Evolutionary conservation across 768 basidiomycete genomes (phyloP).

Genomic region (Kwoniella dendrophila): DNA sequence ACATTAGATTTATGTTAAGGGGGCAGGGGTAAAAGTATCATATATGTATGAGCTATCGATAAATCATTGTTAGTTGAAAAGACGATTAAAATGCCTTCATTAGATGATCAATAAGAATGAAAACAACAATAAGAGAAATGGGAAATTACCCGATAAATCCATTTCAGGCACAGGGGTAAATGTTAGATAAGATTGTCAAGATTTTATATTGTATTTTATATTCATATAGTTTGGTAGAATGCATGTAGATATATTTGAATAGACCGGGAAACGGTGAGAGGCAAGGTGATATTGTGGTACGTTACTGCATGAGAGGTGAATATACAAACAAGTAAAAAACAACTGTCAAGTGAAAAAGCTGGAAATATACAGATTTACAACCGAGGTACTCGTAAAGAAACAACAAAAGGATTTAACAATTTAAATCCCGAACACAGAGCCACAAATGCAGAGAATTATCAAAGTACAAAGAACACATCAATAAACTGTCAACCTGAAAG

Average conservation of each 20-base stretch:
- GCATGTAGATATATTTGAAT: neutral
- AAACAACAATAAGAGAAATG: neutral
- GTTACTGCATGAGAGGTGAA: neutral
- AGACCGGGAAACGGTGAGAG: neutral
- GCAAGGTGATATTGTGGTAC: constrained; percentile 2
- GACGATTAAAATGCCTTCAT: constrained; percentile 3
- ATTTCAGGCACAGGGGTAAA: constrained; percentile 21
- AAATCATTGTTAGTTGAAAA: neutral
- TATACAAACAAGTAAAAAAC: too few species aligned
- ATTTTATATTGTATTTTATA: neutral
- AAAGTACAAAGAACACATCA: too few species aligned
- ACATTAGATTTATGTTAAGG: neutral
- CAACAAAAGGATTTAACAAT: neutral
- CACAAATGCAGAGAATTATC: too few species aligned
- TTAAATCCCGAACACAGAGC: too few species aligned
- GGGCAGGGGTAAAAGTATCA: constrained; percentile 15
- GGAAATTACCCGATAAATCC: neutral
- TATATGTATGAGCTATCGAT: neutral
- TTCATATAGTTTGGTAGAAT: too few species aligned
- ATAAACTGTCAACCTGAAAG: too few species aligned
- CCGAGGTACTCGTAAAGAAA: constrained; percentile 6
- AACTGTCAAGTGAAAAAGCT: too few species aligned
- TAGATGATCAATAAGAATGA: neutral
- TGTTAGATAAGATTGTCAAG: constrained; percentile 14
- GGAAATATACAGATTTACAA: too few species aligned